Evolutionary conservation across 2,329 filamentous ascomycete species (phyloP).

Genomic region (Pseudogymnoascus sp.): DNA sequence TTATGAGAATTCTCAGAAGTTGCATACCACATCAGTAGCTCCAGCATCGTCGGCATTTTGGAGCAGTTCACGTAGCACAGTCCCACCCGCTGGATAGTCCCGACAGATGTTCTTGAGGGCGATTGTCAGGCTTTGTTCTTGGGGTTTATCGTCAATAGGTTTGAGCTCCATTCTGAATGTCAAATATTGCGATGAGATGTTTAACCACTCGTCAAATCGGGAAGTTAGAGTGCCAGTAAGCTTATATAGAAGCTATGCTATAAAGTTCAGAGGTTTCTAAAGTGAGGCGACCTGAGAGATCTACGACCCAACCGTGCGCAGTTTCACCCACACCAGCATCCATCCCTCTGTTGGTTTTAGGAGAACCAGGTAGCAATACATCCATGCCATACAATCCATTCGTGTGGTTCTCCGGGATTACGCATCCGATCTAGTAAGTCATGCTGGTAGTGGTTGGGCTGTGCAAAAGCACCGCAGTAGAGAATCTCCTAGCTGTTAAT

Average conservation of each 20-base stretch:
- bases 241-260: background rate
- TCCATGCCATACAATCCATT: background rate
- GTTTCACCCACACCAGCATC: background rate
- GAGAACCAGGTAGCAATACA: background rate
- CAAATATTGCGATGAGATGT: background rate
- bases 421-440: background rate
- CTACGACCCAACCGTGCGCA: background rate
- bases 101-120: slow-evolving; percentile 28
- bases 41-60: slow-evolving; percentile 96
- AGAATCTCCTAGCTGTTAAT: too few relatives aligned
- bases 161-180: background rate
- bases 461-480: too few relatives aligned
- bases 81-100: slow-evolving; percentile 72
- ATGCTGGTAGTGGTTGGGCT: too few relatives aligned
- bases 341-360: background rate
- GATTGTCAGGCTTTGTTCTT: slow-evolving; percentile 23
- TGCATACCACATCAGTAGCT: slow-evolving; percentile 61
- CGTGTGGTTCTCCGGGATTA: background rate
- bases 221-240: background rate
- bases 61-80: slow-evolving; percentile 78
- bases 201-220: background rate
- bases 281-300: background rate
- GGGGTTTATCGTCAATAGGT: slow-evolving; percentile 12
- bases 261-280: background rate
- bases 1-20: background rate